Base-by-base conservation (phyloP, 441 rosid genomes). In the Mallotus japonicus region DNA sequence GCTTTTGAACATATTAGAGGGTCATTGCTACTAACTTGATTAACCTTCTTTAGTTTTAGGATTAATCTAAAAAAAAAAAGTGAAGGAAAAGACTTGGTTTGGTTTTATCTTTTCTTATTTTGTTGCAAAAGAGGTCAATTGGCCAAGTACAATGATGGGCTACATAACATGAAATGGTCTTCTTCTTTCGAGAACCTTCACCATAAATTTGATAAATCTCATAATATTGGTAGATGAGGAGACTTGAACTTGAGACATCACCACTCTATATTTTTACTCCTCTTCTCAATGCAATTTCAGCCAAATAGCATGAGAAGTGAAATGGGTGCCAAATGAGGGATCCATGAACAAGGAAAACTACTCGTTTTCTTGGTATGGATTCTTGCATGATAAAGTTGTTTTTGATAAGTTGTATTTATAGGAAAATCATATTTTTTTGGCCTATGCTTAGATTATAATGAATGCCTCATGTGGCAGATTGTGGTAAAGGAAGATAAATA, bases 401-500 rank as follows among this genome's bases (percentile, higher is more conserved):
- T 55, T 44, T 8, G 28, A 19, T 58, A 6, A 3, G 17, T 42
- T 76, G 53, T 19, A 0, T 10, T 24, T 60, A 55, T 50, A 37
- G n/a, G 58, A 20, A 37, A 40, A 16, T 32, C 8, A 51, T 60
- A 3, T 51, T 10, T 37, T 44, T 61, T 75, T 56, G 61, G 50
- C 63, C 13, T 67, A 20, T 16, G 9, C 11, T 64, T 68, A 55
- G 10, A 37, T 73, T 67, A 46, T 24, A 50, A 50, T 62, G 55
- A 15, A 72, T 49, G 46, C 79, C 71, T 73, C 66, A 32, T 54
- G 14, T 80, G 73, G 55, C 89, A 95, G 97, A 85, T 95, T 47
- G 58, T 87, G 8, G 91, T 89, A 34, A 92, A 89, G 83, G 99
- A 92, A 84, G 99, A 95, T 81, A 92, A 92, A 73, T 82, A 88